Evolutionary conservation across 257 asterid genomes (phyloP).

Genomic region (Perilla frutescens): DNA sequence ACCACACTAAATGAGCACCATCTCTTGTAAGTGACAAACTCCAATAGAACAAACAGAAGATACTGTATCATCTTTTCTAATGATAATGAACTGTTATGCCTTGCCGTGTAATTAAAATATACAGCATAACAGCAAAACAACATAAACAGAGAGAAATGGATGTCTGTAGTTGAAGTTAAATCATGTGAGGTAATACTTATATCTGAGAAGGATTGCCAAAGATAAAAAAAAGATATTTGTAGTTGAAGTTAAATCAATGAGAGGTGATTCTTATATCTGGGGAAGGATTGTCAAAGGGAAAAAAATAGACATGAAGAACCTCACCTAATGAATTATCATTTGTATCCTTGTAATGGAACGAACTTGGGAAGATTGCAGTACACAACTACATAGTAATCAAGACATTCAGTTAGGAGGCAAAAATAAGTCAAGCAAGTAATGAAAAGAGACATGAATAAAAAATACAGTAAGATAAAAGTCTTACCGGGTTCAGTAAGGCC

Average conservation of each 20-base stretch:
- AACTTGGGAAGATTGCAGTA: constrained; percentile 75
- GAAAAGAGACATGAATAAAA: background rate
- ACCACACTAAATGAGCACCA: too few species aligned
- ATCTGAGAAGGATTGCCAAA: background rate
- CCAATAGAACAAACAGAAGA: background rate
- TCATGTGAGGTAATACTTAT: constrained; percentile 1
- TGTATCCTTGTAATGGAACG: constrained; percentile 51
- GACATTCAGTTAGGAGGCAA: constrained; percentile 28
- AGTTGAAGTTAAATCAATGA: too few species aligned
- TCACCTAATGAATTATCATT: constrained; percentile 77
- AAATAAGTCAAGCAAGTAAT: constrained; percentile 5
- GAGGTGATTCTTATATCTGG: background rate
- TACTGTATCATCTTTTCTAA: background rate
- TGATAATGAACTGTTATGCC: background rate
- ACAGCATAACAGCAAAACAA: background rate
- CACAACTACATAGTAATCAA: constrained; percentile 53
- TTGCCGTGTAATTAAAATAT: background rate
- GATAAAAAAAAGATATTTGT: too few species aligned
- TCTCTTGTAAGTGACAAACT: too few species aligned
- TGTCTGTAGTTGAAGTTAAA: background rate
- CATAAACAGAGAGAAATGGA: background rate
- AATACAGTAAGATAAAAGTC: constrained; percentile 33
- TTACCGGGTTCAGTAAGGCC: constrained; percentile 94
- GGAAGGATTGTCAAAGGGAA: constrained; percentile 20
- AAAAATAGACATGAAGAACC: constrained; percentile 16